Evolutionary conservation across 1,284 basidiomycete genomes (phyloP), one percentile per base, ranked within the genome.

Genomic region (Sporisorium graminicola): DNA sequence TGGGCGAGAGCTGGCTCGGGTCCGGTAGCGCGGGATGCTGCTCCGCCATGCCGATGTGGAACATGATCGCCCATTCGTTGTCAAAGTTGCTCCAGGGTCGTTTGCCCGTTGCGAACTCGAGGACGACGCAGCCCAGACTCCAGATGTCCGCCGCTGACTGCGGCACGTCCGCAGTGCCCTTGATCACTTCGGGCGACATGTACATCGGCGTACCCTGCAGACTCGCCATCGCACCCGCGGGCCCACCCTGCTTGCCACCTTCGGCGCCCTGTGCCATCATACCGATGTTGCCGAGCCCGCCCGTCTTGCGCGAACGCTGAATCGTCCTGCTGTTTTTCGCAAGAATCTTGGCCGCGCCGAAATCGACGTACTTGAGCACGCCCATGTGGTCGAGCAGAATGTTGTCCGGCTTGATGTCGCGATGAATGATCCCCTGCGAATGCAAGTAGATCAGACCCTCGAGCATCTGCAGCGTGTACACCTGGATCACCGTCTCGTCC

Each of bases 11-110:
- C 86, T 99, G 94, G 56, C 91, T 90, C 4, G 93, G 90, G 71
- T 98, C 95, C 2, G 97, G 97, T 14, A 99, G 87, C 3, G 95
- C 95, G 9, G 97, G 97, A 83, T 97, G 94, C 83, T 99, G 93
- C 8, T 94, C 96, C 2, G 96, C 94, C 64, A 98, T 94, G 57
- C 96, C 95, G 56, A 98, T 98, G 85, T 98, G 95, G 89, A 98
- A 98, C 95, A 98, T 98, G 87, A 98, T 96, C 6, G 94, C 95
- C 95, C 97, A 99, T 89, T 99, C 96, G 81, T 99, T 99, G 86
- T 99, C 97, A 49, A 98, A 90, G 83, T 98, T 96, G 83, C 93
- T 95, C 96, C 96, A 99, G 0, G 96, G 97, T 83, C 98, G 94
- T 81, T 92, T 91, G 0, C 97, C 97, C 0, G 97, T 99, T 2